Base-by-base conservation (phyloP, 2,329 filamentous ascomycete genomes). In the Beauveria australis region DNA sequence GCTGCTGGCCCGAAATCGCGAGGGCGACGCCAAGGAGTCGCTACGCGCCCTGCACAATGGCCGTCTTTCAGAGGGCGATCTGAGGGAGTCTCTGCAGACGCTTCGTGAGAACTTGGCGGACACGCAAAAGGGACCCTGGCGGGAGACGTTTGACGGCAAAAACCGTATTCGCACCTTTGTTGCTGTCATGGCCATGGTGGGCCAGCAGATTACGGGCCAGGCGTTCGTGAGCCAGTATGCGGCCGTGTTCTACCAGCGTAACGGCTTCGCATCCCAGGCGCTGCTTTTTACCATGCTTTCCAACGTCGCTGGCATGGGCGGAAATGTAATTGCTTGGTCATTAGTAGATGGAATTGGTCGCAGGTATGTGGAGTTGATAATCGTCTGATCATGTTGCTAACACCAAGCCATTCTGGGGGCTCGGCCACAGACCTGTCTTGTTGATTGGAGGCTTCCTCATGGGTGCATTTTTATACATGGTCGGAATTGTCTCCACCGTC, bases 1-100 rank as follows among this genome's bases (percentile, higher is more conserved):
- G 72, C 71, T 77, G 5, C 69, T 77, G 3, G 69, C 75, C 8
- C 69, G 72, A 24, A 72, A 71, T 5, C 68, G 71, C 12, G 60
- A 68, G 12, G 69, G 71, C 2, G 71, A 72, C 8, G 76, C 77
- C 2, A 65, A 66, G 30, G 63, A 67, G 24, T 65, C 68, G 1
- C 62, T 78, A 2, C 63, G 66, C 46, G 65, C 68, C 19, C 66
- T 77, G 16, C 66, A 72, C 2, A 68, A 67, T 26, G 62, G 63
- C 3, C 62, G 64, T 3, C 63, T 67, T 4, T 67, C 64, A 3
- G 70, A 71, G 3, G 66, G 69, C 3, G 65, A 68, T 16, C 60
- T 69, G 5, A 44, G 64, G 2, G 40, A 54, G 18, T 65, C 68
- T 33, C 61, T 71, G 37, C 61, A 66, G 16, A 59, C 61, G 8